phyloP scores from a whole-genome alignment of 441 rosid species.

The Arabidopsis hybrid region DNA sequence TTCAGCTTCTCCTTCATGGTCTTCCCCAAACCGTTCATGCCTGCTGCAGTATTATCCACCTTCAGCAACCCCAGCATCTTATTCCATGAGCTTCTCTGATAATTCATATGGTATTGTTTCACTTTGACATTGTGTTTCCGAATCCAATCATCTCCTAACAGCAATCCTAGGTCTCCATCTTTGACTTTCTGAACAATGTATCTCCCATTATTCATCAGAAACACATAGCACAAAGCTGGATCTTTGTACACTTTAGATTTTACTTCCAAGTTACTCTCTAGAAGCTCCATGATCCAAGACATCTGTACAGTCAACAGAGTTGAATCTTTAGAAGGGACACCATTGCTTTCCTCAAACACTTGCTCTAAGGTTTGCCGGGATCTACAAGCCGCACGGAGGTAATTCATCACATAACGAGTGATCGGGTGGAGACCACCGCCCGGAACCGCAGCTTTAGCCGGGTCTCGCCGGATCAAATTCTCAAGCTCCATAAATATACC shows the following conservation, averaged over 20 bases:
- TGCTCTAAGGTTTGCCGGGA: slow-evolving; percentile 79
- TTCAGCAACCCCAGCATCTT: slow-evolving; percentile 65
- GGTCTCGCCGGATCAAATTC: slow-evolving; percentile 86
- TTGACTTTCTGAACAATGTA: slow-evolving; percentile 87
- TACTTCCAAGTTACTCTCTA: slow-evolving; percentile 89
- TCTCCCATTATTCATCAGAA: slow-evolving; percentile 87
- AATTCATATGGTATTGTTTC: slow-evolving; percentile 60
- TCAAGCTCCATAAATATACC: slow-evolving; percentile 96
- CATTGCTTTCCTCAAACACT: slow-evolving; percentile 74
- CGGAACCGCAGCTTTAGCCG: slow-evolving; percentile 80
- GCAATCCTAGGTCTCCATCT: slow-evolving; percentile 73
- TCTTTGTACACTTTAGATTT: slow-evolving; percentile 84
- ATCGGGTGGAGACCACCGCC: slow-evolving; percentile 90
- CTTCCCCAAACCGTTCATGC: slow-evolving; percentile 52
- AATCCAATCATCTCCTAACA: slow-evolving; percentile 90
- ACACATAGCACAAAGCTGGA: slow-evolving; percentile 64
- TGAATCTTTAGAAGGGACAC: slow-evolving; percentile 57
- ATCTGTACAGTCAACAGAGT: slow-evolving; percentile 75
- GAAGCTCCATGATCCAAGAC: slow-evolving; percentile 87
- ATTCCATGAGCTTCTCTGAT: slow-evolving; percentile 82
- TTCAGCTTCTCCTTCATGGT: slow-evolving; percentile 71
- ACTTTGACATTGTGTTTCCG: slow-evolving; percentile 81
- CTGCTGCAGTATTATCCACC: slow-evolving; percentile 51
- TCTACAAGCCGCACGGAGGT: slow-evolving; percentile 82
- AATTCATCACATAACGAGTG: slow-evolving; percentile 94